Conservation (phyloP, 306 rosid species). For the Vicia faba region DNA sequence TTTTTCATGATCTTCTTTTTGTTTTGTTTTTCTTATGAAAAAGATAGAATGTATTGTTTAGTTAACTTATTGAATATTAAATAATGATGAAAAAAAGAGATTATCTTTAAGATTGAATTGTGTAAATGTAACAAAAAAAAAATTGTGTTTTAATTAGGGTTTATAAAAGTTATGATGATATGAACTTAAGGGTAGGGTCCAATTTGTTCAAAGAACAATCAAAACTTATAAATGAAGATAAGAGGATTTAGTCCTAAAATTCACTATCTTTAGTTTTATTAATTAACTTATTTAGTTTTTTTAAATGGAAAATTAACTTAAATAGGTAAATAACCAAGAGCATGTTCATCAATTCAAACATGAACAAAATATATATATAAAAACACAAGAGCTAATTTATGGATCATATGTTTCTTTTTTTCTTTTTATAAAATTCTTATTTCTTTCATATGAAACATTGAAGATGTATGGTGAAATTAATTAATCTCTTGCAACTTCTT, state of each 20-base stretch:
- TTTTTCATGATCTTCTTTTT: not conserved
- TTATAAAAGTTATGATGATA: not conserved
- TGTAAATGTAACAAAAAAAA: not conserved
- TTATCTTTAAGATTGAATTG: not conserved
- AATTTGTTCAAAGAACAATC: conserved; percentile 7
- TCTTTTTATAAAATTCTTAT: not conserved
- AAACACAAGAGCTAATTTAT: conserved; percentile 2
- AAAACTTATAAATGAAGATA: not conserved
- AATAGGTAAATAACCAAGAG: not conserved
- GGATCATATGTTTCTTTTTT: not conserved
- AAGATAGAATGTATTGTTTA: not conserved
- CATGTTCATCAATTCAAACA: not conserved
- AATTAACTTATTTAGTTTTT: not conserved
- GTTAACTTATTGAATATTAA: not conserved
- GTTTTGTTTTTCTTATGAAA: not conserved
- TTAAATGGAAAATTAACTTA: not conserved
- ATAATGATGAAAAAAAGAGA: not conserved
- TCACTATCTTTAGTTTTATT: not conserved
- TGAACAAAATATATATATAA: not conserved
- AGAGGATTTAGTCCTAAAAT: not conserved
- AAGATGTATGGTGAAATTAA: not conserved
- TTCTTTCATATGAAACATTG: not conserved
- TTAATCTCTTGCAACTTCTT: not conserved
- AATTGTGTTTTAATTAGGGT: not conserved
- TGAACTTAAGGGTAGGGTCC: conserved; percentile 4